phyloP scores from a whole-genome alignment of 331 rosid species.

The Cydonia oblonga region DNA sequence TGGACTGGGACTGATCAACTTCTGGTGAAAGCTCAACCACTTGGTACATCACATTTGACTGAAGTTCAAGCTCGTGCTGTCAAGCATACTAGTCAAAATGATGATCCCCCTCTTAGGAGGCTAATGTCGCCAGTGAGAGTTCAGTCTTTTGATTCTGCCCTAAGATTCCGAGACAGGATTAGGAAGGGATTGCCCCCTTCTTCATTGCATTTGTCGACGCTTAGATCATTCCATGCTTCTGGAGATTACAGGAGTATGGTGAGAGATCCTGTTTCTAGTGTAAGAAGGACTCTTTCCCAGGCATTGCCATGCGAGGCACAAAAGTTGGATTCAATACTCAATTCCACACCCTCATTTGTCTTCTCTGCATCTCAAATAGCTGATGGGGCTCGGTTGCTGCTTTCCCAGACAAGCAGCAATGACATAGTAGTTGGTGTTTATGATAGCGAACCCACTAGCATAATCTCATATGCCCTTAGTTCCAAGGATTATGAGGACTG shows the following conservation, averaged over 20 bases:
- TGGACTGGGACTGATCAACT: constrained; percentile 84
- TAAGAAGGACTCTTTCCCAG: constrained; percentile 36
- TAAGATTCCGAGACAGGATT: constrained; percentile 51
- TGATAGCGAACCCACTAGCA: constrained; percentile 86
- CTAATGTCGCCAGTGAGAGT: constrained; percentile 49
- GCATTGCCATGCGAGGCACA: constrained; percentile 54
- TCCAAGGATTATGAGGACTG: constrained; percentile 71
- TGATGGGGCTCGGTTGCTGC: constrained; percentile 75
- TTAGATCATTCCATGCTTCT: constrained; percentile 74
- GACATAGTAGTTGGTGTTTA: constrained; percentile 80
- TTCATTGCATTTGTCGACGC: constrained; percentile 35
- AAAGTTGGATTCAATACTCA: constrained; percentile 43
- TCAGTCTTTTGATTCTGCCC: constrained; percentile 82
- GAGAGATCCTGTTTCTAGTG: constrained; percentile 58
- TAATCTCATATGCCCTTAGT: constrained; percentile 81
- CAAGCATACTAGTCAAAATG: constrained; percentile 22
- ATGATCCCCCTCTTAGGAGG: constrained; percentile 39
- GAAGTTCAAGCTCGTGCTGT: constrained; percentile 24
- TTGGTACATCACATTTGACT: constrained; percentile 17
- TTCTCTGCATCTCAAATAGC: constrained; percentile 47
- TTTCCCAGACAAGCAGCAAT: constrained; percentile 44
- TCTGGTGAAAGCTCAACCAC: constrained; percentile 22
- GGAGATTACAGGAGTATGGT: constrained; percentile 78
- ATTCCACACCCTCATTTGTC: constrained; percentile 58
- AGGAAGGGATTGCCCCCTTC: constrained; percentile 44